phyloP scores from a whole-genome alignment of 768 basidiomycete genomes.

The Fomitopsis serialis region DNA sequence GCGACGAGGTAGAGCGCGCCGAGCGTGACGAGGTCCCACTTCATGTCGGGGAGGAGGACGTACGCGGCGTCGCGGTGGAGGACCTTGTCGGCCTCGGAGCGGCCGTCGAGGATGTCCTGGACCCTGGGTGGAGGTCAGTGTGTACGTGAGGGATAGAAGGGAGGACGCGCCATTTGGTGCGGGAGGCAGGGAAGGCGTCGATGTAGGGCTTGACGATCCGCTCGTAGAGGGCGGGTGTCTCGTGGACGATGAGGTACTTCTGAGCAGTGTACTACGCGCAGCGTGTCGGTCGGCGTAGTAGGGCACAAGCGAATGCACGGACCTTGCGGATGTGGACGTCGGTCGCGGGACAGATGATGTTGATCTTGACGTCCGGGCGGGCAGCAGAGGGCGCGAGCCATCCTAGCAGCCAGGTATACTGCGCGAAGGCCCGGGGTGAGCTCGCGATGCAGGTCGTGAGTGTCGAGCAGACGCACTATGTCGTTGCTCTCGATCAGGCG shows the following conservation, averaged over 20 bases:
- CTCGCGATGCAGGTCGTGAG: background rate
- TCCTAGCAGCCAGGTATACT: conserved; percentile 82
- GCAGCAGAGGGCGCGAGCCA: conserved; percentile 46
- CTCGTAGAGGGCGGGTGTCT: conserved; percentile 78
- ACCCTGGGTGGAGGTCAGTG: conserved; percentile 51
- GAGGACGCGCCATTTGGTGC: conserved; percentile 72
- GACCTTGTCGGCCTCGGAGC: conserved; percentile 69
- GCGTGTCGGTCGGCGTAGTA: background rate
- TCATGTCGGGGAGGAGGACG: conserved; percentile 90
- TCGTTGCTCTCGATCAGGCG: conserved; percentile 57
- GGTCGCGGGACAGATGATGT: conserved; percentile 83
- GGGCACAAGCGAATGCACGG: background rate
- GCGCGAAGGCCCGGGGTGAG: conserved; percentile 9
- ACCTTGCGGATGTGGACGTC: conserved; percentile 87
- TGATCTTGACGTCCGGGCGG: conserved; percentile 73
- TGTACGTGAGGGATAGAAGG: background rate
- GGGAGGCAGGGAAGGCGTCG: conserved; percentile 58
- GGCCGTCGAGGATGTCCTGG: conserved; percentile 72
- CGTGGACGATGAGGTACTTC: conserved; percentile 62
- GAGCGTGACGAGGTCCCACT: conserved; percentile 85
- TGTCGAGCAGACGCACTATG: conserved; percentile 42
- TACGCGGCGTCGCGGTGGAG: conserved; percentile 62
- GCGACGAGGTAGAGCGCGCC: conserved; percentile 82
- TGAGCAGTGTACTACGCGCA: conserved; percentile 68
- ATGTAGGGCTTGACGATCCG: conserved; percentile 77